Base-by-base conservation (phyloP, 345 rosid genomes). In the Odontarrhena argentea region DNA sequence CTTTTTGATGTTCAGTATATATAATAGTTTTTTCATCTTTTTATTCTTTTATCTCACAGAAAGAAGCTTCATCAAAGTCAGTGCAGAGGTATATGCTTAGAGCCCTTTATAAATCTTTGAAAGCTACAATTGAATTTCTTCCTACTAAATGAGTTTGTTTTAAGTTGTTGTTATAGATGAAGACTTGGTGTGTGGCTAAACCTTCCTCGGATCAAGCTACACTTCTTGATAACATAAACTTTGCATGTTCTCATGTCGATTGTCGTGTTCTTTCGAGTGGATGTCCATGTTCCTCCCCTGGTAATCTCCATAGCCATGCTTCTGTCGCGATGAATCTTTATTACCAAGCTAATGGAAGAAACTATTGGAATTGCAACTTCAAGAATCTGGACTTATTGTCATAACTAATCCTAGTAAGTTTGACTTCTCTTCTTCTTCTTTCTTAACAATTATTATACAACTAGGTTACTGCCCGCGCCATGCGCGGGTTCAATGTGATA, bases 121-220 rank as follows among this genome's bases (percentile, higher is more conserved):
- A 6, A 42, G 60, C 3, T 8, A 35, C 15, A 10, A 38, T n/a
- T 6, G 37, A 46, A 13, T 45, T 8, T 67, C 28, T 45, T 44
- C 32, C 14, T 9, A 47, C 37, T 55, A 8, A 58, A 1, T 30
- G 14, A 49, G 26, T 41, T 64, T 48, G 38, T 65, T 65, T 13
- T 48, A 10, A 5, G 45, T 61, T 54, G 8, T 32, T 32, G 38
- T 65, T 36, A 44, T 18, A 73, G 67, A 65, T 32, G 83, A 81
- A 79, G 74, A 80, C 85, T 3, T 83, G 88, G 96, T 88, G 96
- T 73, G 81, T 85, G 58, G 89, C 95, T 0, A 88, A 88, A 76
- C 89, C 89, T 50, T 85, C 95, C 24, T 78, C 89, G 3, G 86
- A 85, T 56, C 71, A 73, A 49, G 78, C 78, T 28, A 35, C 83